Base-by-base conservation (phyloP, 164 flowering plant genomes). In the Aristolochia contorta region DNA sequence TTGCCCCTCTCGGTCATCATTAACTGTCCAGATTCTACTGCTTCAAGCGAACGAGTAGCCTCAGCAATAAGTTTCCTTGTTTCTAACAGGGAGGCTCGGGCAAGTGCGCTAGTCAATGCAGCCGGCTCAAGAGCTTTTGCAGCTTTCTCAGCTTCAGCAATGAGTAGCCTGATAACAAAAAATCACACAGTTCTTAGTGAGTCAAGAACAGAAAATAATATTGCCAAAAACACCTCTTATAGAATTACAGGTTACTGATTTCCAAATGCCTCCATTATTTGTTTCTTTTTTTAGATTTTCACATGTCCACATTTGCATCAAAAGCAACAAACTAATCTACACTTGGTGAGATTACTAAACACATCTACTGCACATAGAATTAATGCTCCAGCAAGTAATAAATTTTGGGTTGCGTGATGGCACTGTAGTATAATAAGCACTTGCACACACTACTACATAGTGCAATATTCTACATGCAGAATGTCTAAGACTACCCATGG, bases 71-170 rank as follows among this genome's bases (percentile, higher is more conserved):
- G 87, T 80, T 73, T 84, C 71, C 84, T 81, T 58, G 85, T 77
- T 78, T 93, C 95, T 23, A 78, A 12, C 16, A 93, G 87, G 37
- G 99, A 85, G 53, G 95, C 84, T 50, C 67, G 83, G 66, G 87
- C 97, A 67, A 86, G 67, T 57, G 93, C 84, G 72, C 86, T 93
- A 54, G 55, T 82, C 53, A 33, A 49, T 53, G 96, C 95, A 68
- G 91, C 85, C 46, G 69, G 72, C 75, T 93, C 99, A 49, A 93
- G 90, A 47, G 88, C 91, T 59, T 72, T 71, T 21, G 93, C 87
- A 57, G 97, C 99, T 61, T 86, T 90, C 76, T 90, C 84, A 58
- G 99, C 97, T 77, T 93, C 88, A 54, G 82, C 77, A 60, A 90
- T 88, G 75, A 93, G 68, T 56, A 79, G 56, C 80, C 99, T 93